Evolutionary conservation across 371 early-diverging fungal species (phyloP).

Genomic region (Chytridium lagenaria): DNA sequence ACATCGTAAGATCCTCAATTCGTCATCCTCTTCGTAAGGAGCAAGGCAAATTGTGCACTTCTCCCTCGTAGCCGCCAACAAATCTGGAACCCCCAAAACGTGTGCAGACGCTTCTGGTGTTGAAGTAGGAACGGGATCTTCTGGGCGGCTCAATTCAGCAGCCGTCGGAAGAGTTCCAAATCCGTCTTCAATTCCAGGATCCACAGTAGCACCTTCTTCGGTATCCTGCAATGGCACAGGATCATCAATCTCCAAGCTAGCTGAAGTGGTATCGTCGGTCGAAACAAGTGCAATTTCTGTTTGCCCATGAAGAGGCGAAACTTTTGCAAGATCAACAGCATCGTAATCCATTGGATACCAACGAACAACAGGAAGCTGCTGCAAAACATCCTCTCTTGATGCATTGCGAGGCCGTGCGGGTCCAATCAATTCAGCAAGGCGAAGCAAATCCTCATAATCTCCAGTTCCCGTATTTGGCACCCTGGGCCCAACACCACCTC

Average conservation of each 20-base stretch:
- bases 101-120: not conserved
- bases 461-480: constrained; percentile 7
- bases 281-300: not conserved
- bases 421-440: constrained; percentile 49
- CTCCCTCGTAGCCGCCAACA: constrained; percentile 42
- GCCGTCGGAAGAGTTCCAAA: not conserved
- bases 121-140: not conserved
- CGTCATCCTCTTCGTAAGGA: constrained; percentile 68
- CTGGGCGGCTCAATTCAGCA: not conserved
- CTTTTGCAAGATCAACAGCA: no score
- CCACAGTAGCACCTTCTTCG: not conserved
- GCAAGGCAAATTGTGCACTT: constrained; percentile 71
- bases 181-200: not conserved
- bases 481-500: not conserved
- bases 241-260: not conserved
- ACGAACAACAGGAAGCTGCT: constrained; percentile 39
- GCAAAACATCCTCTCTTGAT: constrained; percentile 36
- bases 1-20: constrained; percentile 74
- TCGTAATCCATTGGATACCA: constrained; percentile 14
- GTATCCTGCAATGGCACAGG: not conserved
- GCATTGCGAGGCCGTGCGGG: constrained; percentile 50
- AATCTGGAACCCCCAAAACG: constrained; percentile 31
- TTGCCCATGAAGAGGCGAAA: no score
- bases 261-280: not conserved
- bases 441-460: constrained; percentile 43